Evolutionary conservation across 2,329 filamentous ascomycete species (phyloP), one percentile per base, ranked within the genome.

Genomic region (Magnaporthiopsis poae): DNA sequence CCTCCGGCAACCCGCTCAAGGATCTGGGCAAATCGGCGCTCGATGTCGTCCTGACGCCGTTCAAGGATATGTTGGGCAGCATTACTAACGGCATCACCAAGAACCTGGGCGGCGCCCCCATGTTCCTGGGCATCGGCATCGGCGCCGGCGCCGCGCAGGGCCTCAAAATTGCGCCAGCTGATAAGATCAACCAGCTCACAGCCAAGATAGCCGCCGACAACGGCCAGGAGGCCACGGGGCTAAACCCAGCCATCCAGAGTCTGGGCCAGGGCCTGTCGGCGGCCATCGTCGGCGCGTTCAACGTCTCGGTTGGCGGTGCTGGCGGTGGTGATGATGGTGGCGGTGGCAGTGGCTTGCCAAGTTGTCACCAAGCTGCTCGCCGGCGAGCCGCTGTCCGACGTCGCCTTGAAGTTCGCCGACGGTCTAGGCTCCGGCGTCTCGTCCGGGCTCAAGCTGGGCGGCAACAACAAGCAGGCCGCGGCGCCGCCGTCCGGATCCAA

Each of bases 231-330:
- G 70, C 69, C 13, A 72, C 70, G 11, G 73, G 74, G 21, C 68
- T 77, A 27, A 75, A 75, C 66, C 71, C 73, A 0, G 67, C 71
- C 2, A 69, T 77, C 62, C 71, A 75, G 65, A 75, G 73, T 63
- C 68, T 73, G 8, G 73, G 72, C 56, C 71, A 73, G 63, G 75
- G 75, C 2, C 68, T 74, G 2, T 69, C 72, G 0, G 70, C 73
- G 0, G 72, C 74, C 4, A 69, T 75, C 0, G 66, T 76, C 5
- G 71, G 72, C 18, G 65, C 74, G 3, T 61, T 74, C 35, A 68
- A 73, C 65, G 15, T 73, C 31, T 68, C 65, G 12, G 27, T 27
- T 11, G 59, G 59, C 5, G 35, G 60, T 5, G 62, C 12, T 11
- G 59, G 59, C 5, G 35, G 60, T 5, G 62, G 56, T 11, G 35